phyloP scores from a whole-genome alignment of 352 stramenopile genomes.

The Phytopythium boreale region DNA sequence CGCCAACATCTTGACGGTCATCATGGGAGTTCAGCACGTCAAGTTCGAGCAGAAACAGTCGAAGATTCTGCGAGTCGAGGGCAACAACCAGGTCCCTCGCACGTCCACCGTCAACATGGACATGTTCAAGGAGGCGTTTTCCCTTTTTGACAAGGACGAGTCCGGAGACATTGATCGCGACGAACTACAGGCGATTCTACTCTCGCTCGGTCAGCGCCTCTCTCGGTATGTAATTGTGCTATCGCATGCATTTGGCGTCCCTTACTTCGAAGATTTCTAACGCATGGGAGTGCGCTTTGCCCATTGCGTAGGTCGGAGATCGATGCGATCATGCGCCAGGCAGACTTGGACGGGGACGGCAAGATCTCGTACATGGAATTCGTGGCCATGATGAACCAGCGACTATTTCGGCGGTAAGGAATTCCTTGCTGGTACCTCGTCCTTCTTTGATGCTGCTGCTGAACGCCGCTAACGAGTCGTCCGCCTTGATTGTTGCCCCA shows the following conservation, averaged over 20 bases:
- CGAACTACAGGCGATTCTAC: slow-evolving; percentile 51
- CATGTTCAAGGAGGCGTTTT: slow-evolving; percentile 79
- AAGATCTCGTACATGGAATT: slow-evolving; percentile 84
- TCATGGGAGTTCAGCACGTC: slow-evolving; percentile 61
- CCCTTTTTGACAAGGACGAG: slow-evolving; percentile 74
- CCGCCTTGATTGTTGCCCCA: neutral
- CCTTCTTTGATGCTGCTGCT: neutral
- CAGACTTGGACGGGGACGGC: slow-evolving; percentile 59
- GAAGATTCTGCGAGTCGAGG: neutral
- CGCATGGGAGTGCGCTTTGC: too few species aligned
- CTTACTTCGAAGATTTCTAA: neutral
- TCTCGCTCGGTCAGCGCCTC: slow-evolving; percentile 53
- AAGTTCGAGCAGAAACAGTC: slow-evolving; percentile 36
- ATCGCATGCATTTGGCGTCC: neutral
- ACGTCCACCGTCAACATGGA: slow-evolving; percentile 74
- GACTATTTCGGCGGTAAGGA: slow-evolving; percentile 54
- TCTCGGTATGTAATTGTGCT: slow-evolving; percentile 17
- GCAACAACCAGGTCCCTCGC: slow-evolving; percentile 17
- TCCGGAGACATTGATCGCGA: slow-evolving; percentile 63
- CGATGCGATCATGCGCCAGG: slow-evolving; percentile 65
- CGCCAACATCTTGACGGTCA: slow-evolving; percentile 71
- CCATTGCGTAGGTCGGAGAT: slow-evolving; percentile 38
- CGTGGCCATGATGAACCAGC: slow-evolving; percentile 72
- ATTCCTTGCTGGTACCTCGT: neutral
- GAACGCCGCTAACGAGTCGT: neutral